Conservation (phyloP, 2,329 filamentous ascomycete species). For the Sporothrix mexicana region DNA sequence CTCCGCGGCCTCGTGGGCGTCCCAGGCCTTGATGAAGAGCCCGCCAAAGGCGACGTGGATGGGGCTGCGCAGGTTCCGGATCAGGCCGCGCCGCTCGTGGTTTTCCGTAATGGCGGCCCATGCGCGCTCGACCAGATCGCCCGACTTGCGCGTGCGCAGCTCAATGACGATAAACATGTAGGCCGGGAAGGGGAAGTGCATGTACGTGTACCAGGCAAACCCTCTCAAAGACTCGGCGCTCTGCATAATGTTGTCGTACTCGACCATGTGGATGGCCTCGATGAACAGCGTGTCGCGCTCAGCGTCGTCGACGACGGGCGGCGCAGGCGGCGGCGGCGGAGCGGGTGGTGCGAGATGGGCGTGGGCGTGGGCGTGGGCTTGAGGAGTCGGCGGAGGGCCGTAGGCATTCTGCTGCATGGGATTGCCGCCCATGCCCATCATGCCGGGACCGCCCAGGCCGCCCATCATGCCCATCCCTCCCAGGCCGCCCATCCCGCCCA, state of each 20-base stretch:
- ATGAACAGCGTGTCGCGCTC: conserved; percentile 61
- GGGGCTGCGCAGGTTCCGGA: conserved; percentile 58
- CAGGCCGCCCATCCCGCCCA: background rate
- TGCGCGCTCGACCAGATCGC: conserved; percentile 63
- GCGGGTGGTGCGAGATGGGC: background rate
- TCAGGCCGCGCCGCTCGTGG: conserved; percentile 58
- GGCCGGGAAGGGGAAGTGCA: conserved; percentile 65
- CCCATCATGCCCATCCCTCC: conserved; percentile 5
- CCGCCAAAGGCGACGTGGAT: conserved; percentile 63
- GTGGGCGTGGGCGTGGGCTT: too few relatives aligned
- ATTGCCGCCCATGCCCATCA: conserved; percentile 13
- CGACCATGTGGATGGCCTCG: conserved; percentile 63
- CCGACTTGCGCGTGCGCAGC: conserved; percentile 57
- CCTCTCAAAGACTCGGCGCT: conserved; percentile 56
- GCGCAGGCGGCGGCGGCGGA: conserved; percentile 3
- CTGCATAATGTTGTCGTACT: conserved; percentile 64
- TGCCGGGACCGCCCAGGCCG: background rate
- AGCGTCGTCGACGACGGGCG: conserved; percentile 43
- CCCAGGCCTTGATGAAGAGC: conserved; percentile 68
- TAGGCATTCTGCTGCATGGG: background rate
- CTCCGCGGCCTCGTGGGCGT: conserved; percentile 58
- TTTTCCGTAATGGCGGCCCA: conserved; percentile 64
- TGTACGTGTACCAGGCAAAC: conserved; percentile 64
- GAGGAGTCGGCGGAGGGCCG: conserved; percentile 4
- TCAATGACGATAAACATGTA: conserved; percentile 66